Evolutionary conservation across 2,329 filamentous ascomycete species (phyloP).

Genomic region (Colletotrichum camelliae): DNA sequence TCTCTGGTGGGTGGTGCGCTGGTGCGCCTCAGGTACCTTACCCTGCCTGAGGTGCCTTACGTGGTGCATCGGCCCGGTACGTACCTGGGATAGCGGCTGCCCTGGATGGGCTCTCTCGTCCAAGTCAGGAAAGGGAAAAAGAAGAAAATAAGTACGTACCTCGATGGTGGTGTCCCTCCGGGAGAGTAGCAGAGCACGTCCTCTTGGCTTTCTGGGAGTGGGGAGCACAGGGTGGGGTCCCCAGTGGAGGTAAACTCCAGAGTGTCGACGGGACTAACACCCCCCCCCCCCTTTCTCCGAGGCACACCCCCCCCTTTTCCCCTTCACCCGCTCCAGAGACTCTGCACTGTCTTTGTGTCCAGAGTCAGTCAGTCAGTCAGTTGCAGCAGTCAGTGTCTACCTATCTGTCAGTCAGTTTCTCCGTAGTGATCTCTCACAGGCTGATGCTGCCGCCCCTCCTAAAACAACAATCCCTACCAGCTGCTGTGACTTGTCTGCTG

Average conservation of each 20-base stretch:
- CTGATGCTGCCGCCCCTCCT: slow-evolving; percentile 1
- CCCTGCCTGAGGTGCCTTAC: neutral
- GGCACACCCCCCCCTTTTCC: neutral
- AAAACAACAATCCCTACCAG: slow-evolving; percentile 11
- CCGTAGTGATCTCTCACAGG: neutral
- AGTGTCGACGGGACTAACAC: neutral
- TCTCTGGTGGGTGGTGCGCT: neutral
- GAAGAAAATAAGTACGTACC: neutral
- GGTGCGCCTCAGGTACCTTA: neutral
- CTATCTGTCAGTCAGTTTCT: neutral
- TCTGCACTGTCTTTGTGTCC: neutral
- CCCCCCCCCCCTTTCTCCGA: neutral
- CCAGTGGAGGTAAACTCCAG: neutral
- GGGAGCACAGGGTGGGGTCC: neutral
- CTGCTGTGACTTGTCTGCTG: neutral
- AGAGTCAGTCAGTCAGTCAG: neutral
- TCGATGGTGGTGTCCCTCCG: neutral
- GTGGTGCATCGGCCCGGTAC: neutral
- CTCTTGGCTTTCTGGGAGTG: slow-evolving; percentile 14
- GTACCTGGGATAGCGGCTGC: neutral
- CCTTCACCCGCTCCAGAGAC: slow-evolving; percentile 8
- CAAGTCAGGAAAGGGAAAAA: neutral
- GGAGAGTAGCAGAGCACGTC: slow-evolving; percentile 17
- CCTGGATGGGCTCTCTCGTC: neutral
- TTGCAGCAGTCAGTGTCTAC: neutral